Evolutionary conservation across 768 basidiomycete species (phyloP), one percentile per base, ranked within the genome.

Genomic region (Lepiota brunneoincarnata): DNA sequence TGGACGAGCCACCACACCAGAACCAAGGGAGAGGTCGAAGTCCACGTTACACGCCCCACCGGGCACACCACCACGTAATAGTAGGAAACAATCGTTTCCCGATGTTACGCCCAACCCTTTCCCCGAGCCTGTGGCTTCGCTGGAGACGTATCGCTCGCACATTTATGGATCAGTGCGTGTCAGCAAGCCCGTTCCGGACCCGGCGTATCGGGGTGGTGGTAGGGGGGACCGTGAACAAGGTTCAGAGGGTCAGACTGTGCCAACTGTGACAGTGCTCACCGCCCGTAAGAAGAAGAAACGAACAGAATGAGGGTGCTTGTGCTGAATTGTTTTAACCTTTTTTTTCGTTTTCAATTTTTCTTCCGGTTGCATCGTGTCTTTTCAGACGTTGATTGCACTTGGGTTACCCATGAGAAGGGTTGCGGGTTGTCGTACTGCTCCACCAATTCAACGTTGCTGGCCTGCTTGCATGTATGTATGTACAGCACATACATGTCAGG

Each of bases 31-130:
- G 26, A 48, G 50, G 48, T 14, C 24, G 55, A 23, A 55, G 51
- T 12, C 57, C 18, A 43, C 47, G 4, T 41, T 69, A 39, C 72
- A 78, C 24, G 76, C 72, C 26, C 74, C 75, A 43, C 84, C 83
- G 28, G 68, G 68, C 57, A 84, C 85, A 28, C 83, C 81, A 36
- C 76, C 80, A 64, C 56, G 68, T 64, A 40, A 67, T 61, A 56
- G 63, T 10, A 45, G 39, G 39, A 43, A 49, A 34, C 34, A 63
- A 5, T 41, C 56, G 7, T 54, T 72, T 55, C 59, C 70, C 10
- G 83, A 84, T 39, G 67, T 80, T 23, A 83, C 86, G 44, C 84
- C 86, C 38, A 87, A 85, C 62, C 80, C 82, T 17, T 86, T 86
- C 64, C 76, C 82, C 6, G 87, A 88, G 61, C 84, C 86, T 6